These are phyloP conservation scores for Suillus sp. DNA, from an alignment of 768 basidiomycete genomes.

Conservation along the genomic window DNA sequence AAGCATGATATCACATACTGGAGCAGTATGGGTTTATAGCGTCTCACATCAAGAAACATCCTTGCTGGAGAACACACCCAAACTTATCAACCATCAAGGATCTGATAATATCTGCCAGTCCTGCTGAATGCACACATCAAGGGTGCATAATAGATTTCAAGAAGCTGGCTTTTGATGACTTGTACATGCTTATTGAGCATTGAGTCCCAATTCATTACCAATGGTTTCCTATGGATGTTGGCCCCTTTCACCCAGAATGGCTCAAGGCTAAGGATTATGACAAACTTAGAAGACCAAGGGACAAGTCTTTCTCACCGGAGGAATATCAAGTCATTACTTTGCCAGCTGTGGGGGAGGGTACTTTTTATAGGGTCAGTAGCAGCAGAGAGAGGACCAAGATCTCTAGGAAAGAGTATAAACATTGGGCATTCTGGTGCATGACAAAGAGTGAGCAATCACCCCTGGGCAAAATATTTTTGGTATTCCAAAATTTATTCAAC, in stretches of 20 bases:
- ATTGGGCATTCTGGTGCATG: background rate
- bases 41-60: background rate
- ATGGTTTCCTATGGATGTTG: background rate
- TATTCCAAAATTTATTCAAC: background rate
- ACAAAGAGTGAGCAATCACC: background rate
- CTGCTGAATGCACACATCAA: background rate
- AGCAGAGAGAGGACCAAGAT: background rate
- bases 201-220: background rate
- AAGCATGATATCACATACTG: background rate
- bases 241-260: background rate
- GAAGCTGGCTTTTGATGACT: background rate
- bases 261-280: background rate
- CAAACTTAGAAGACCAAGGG: background rate
- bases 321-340: background rate
- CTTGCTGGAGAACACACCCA: background rate
- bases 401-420: background rate
- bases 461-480: background rate
- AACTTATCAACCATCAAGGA: background rate
- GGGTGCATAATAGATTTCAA: background rate
- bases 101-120: background rate
- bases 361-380: background rate
- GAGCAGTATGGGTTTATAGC: background rate
- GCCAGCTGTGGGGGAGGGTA: background rate
- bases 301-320: background rate
- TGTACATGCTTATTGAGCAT: background rate